Conservation (phyloP, 148 eudicot genomes). For the Polygonum maritimum region DNA sequence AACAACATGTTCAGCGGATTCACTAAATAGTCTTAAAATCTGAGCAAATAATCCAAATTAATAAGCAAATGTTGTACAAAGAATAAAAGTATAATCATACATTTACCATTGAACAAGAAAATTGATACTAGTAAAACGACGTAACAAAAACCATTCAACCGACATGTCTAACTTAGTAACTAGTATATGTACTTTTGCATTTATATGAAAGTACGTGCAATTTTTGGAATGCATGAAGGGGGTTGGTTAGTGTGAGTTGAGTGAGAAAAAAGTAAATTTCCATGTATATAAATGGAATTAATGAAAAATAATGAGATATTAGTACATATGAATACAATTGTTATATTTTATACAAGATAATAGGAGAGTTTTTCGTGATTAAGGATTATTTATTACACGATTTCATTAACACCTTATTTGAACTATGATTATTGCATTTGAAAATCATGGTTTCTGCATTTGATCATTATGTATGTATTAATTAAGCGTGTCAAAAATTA, state of each 20-base stretch:
- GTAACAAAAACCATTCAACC: background rate
- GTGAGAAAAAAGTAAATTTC: background rate
- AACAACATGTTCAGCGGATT: slow-evolving; percentile 75
- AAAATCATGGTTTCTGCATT: background rate
- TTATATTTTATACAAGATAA: background rate
- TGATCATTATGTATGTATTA: background rate
- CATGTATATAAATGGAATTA: background rate
- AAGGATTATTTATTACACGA: no score
- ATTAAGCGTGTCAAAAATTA: background rate
- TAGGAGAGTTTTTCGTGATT: no score
- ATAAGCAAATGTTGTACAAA: background rate
- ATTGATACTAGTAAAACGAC: background rate
- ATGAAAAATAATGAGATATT: background rate
- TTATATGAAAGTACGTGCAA: background rate
- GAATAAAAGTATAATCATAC: background rate
- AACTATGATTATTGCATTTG: background rate
- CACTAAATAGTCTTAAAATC: slow-evolving; percentile 96
- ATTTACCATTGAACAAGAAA: background rate
- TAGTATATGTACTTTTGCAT: background rate
- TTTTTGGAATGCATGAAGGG: background rate
- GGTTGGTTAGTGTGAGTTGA: background rate
- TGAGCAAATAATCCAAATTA: slow-evolving; percentile 18
- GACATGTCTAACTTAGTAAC: background rate
- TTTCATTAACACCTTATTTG: no score
- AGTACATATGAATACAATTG: background rate